A percentile compares a stretch with the other conserved stretches of the same genome.
Conservation (phyloP, 1,284 basidiomycete genomes). For the Tilletia horrida region DNA sequence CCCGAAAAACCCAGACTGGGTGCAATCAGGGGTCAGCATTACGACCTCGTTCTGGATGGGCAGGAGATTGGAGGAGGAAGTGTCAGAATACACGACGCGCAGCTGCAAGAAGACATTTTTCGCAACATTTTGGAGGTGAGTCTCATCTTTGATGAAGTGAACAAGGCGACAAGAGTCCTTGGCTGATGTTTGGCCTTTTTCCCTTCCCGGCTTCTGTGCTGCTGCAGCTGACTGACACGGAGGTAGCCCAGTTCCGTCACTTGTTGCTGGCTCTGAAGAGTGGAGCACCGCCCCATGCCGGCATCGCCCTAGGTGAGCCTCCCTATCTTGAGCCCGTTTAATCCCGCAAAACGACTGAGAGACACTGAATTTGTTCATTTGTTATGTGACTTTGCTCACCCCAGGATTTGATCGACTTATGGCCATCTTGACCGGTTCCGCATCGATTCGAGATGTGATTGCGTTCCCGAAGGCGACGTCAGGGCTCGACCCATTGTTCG, state of each 20-base stretch:
- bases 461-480: constrained; percentile 86
- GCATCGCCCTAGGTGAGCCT: constrained; percentile 64
- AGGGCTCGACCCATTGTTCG: constrained; percentile 84
- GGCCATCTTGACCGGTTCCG: constrained; percentile 77
- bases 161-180: neutral
- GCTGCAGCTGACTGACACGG: constrained; percentile 67
- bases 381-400: constrained; percentile 15
- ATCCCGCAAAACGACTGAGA: constrained; percentile 22
- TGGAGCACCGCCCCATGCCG: constrained; percentile 93
- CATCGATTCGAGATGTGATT: constrained; percentile 87
- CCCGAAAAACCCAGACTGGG: constrained; percentile 22
- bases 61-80: constrained; percentile 90
- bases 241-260: constrained; percentile 74
- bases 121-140: constrained; percentile 71
- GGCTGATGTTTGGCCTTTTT: too few relatives aligned
- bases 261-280: constrained; percentile 77
- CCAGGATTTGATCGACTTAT: constrained; percentile 86
- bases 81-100: constrained; percentile 83
- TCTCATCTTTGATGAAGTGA: constrained; percentile 20
- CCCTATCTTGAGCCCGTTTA: neutral
- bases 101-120: constrained; percentile 80
- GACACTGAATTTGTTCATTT: constrained; percentile 20
- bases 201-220: constrained; percentile 17
- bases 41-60: constrained; percentile 93
- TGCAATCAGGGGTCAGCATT: constrained; percentile 79